Percentiles rank a stretch among this genome's conserved stretches.
phyloP scores from a whole-genome alignment of 306 rosid genomes.

The Pterocarpus santalinus region DNA sequence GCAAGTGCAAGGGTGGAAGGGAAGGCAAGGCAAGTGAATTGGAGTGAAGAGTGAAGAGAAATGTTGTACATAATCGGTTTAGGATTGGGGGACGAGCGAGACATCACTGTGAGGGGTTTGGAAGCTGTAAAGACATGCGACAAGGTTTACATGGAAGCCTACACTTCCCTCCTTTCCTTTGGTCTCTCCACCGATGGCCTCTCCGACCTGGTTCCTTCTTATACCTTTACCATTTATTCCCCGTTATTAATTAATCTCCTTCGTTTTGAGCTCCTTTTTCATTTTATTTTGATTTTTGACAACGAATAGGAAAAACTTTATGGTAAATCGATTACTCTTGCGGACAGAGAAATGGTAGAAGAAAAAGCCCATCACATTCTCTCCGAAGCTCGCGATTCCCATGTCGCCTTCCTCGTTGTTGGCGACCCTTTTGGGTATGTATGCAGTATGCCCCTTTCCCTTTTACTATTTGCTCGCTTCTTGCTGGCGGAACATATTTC shows the following conservation, averaged over 20 bases:
- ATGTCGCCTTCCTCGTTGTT: conserved; percentile 62
- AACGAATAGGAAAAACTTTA: conserved; percentile 70
- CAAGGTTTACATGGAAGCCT: conserved; percentile 83
- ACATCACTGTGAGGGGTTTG: conserved; percentile 84
- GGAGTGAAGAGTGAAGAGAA: background rate
- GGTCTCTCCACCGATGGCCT: conserved; percentile 83
- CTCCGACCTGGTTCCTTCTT: conserved; percentile 59
- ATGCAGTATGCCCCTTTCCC: background rate
- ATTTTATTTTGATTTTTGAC: background rate
- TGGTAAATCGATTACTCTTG: conserved; percentile 73
- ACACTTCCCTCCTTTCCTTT: conserved; percentile 91
- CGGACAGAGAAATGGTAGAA: conserved; percentile 94
- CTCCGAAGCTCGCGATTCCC: conserved; percentile 48
- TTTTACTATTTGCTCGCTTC: background rate
- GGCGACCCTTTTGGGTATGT: conserved; percentile 66
- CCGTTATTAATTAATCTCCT: too few species aligned
- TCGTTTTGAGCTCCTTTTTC: too few species aligned
- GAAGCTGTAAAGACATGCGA: conserved; percentile 77
- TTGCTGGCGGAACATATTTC: too few species aligned
- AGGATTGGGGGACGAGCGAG: conserved; percentile 88
- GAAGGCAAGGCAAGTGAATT: background rate
- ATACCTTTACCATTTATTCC: too few species aligned
- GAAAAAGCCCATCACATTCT: conserved; percentile 65
- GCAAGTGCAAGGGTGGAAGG: too few species aligned
- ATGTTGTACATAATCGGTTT: conserved; percentile 88